A percentile compares a stretch with the other conserved stretches of the same genome.
phyloP scores from a whole-genome alignment of 108 stramenopile genomes.

The Conticribra guillardii region DNA sequence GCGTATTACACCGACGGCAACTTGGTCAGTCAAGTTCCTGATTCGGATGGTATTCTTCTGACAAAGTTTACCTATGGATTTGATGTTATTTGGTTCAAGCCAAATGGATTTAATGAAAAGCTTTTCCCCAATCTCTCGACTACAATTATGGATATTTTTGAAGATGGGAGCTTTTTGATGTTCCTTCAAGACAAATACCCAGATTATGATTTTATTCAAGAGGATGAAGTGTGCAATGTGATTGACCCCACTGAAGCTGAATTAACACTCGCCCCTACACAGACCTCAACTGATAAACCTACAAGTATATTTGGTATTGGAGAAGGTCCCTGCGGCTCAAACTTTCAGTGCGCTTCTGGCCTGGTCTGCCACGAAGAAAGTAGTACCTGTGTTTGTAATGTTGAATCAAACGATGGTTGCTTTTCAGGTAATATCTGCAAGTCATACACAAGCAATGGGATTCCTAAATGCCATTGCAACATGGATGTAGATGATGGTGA shows the following conservation, averaged over 20 bases:
- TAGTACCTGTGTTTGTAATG: conserved; percentile 7
- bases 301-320: conserved; percentile 10
- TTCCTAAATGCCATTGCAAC: not conserved
- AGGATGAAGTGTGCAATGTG: conserved; percentile 17
- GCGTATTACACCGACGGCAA: conserved; percentile 33
- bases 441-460: not conserved
- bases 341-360: conserved; percentile 17
- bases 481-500: not conserved
- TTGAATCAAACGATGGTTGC: conserved; percentile 9
- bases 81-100: conserved; percentile 44
- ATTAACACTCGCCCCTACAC: conserved; percentile 21
- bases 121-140: conserved; percentile 22
- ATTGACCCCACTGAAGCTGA: conserved; percentile 24
- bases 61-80: conserved; percentile 46
- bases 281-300: conserved; percentile 5
- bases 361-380: conserved; percentile 12
- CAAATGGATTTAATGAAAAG: conserved; percentile 14
- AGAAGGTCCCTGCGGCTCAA: not conserved
- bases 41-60: conserved; percentile 26
- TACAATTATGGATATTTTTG: conserved; percentile 25
- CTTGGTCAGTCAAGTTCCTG: conserved; percentile 25
- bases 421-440: not conserved
- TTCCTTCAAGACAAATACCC: conserved; percentile 21
- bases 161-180: conserved; percentile 14
- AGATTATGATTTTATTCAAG: conserved; percentile 23